These are phyloP conservation scores for Venturia nashicola DNA, from an alignment of 2,329 filamentous ascomycete genomes.

Conservation along the genomic window DNA sequence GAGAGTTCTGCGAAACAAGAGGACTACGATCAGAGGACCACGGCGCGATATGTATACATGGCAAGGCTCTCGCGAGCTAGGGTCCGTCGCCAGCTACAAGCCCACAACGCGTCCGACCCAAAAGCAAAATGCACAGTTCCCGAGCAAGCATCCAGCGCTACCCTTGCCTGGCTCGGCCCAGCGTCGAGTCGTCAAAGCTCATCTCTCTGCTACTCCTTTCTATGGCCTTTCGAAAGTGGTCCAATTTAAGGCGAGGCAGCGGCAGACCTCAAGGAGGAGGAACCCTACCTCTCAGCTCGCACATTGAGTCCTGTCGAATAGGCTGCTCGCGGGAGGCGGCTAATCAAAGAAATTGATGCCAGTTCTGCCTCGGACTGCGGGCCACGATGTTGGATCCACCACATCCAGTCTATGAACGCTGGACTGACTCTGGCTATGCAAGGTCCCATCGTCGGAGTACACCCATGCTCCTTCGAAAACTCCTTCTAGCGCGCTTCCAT, in stretches of 20 bases:
- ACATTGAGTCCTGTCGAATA: not conserved
- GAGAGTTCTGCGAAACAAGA: not conserved
- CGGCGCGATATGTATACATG: not conserved
- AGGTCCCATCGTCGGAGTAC: not conserved
- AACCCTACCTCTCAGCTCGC: not conserved
- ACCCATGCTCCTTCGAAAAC: slow-evolving; percentile 1
- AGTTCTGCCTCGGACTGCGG: not conserved
- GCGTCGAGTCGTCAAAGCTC: slow-evolving; percentile 1
- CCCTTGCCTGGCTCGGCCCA: slow-evolving; percentile 4
- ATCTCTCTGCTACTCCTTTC: slow-evolving; percentile 3
- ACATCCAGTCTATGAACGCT: not conserved
- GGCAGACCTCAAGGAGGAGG: not conserved
- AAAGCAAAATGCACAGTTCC: slow-evolving; percentile 3
- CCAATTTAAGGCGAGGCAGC: not conserved
- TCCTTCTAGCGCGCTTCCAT: slow-evolving; percentile 1
- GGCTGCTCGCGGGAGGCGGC: not conserved
- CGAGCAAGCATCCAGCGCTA: not conserved
- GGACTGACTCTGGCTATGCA: not conserved
- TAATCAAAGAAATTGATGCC: not conserved
- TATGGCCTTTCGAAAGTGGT: not conserved
- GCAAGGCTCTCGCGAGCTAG: not conserved
- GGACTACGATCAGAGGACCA: not conserved
- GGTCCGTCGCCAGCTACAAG: not conserved
- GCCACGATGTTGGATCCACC: slow-evolving; percentile 2
- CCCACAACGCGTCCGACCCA: not conserved